A percentile compares a stretch with the other conserved stretches of the same genome.
These are phyloP conservation scores for Cytospora piceicola DNA, from an alignment of 2,329 filamentous ascomycete species.

Conservation along the genomic window DNA sequence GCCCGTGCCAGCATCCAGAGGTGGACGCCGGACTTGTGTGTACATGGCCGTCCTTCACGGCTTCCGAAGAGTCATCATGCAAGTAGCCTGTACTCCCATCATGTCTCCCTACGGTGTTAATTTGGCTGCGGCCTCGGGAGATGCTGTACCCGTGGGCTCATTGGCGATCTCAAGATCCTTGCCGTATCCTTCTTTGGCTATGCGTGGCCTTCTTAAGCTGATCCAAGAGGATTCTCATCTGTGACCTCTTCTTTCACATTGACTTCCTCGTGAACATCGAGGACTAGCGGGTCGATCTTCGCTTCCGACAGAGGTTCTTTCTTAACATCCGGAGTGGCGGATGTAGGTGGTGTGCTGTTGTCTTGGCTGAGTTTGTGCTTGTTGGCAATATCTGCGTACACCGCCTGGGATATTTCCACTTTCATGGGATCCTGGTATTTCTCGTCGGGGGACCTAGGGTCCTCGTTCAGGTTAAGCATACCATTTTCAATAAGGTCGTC, in stretches of 20 bases:
- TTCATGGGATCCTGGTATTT: constrained; percentile 65
- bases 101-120: constrained; percentile 7
- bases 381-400: neutral
- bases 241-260: neutral
- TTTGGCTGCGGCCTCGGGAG: constrained; percentile 5
- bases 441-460: constrained; percentile 61
- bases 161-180: neutral
- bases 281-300: neutral
- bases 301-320: neutral
- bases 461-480: constrained; percentile 66
- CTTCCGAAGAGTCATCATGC: neutral
- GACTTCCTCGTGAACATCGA: neutral
- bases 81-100: neutral
- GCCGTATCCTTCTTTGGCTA: constrained; percentile 1
- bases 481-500: constrained; percentile 79
- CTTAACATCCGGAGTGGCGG: neutral
- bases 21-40: neutral
- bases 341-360: neutral
- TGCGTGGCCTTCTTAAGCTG: neutral
- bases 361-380: neutral
- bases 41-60: neutral
- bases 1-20: neutral
- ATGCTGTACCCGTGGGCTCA: neutral
- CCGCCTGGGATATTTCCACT: constrained; percentile 34
- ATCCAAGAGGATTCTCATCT: neutral